phyloP scores from a whole-genome alignment of 2,329 filamentous ascomycete genomes.

The Lizonia empirigonia region DNA sequence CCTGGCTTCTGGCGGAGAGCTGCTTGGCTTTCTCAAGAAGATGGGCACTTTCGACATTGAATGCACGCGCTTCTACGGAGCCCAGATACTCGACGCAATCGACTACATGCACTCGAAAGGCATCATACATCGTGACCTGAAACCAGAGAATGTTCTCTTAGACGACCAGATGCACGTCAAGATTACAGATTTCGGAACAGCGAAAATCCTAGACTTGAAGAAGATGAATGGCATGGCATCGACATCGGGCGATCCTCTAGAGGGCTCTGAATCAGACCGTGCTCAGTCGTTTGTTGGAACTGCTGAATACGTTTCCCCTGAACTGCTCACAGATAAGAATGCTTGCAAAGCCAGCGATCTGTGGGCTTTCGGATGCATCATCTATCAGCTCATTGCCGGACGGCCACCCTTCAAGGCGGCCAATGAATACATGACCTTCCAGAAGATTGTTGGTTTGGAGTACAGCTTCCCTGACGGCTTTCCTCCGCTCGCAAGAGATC shows the following conservation, averaged over 20 bases:
- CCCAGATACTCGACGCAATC: conserved; percentile 94
- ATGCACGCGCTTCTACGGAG: conserved; percentile 91
- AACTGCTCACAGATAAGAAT: conserved; percentile 94
- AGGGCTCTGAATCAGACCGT: conserved; percentile 68
- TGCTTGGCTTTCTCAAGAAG: conserved; percentile 91
- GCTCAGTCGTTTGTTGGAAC: conserved; percentile 97
- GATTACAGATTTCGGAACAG: conserved; percentile 97
- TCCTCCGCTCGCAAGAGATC: conserved; percentile 80
- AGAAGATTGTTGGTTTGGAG: conserved; percentile 94
- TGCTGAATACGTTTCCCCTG: conserved; percentile 96
- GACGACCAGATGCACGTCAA: conserved; percentile 98
- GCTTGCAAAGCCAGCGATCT: conserved; percentile 97
- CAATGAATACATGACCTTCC: conserved; percentile 96
- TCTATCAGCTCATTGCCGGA: conserved; percentile 95
- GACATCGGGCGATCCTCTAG: conserved; percentile 56
- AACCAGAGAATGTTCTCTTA: conserved; percentile 94
- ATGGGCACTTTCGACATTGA: conserved; percentile 94
- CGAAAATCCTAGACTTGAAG: conserved; percentile 77
- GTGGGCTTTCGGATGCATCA: conserved; percentile 98
- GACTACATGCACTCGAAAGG: conserved; percentile 97
- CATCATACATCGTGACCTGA: conserved; percentile 94
- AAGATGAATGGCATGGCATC: conserved; percentile 51
- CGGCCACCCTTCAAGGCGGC: conserved; percentile 93
- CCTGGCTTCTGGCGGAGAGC: conserved; percentile 87
- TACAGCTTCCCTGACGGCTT: conserved; percentile 93